These are phyloP conservation scores for Penstemon newberryi DNA, from an alignment of 257 asterid species.

Conservation along the genomic window DNA sequence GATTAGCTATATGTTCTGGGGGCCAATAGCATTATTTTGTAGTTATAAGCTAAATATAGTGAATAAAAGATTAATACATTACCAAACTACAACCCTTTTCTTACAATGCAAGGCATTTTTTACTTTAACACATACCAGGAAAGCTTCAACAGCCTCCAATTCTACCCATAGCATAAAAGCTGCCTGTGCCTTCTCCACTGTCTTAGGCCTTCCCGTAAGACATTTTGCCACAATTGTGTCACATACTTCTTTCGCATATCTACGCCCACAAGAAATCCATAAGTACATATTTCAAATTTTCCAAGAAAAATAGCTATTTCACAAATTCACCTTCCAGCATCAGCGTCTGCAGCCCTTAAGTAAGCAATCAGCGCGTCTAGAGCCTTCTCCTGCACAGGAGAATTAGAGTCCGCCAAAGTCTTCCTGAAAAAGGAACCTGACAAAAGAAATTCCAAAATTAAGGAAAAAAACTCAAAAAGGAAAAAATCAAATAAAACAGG, in stretches of 20 bases:
- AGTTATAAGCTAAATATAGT: background rate
- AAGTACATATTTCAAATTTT: conserved; percentile 3
- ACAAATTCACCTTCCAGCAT: conserved; percentile 72
- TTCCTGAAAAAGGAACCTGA: conserved; percentile 85
- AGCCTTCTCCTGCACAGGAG: conserved; percentile 99
- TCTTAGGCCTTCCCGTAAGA: conserved; percentile 92
- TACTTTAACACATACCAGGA: conserved; percentile 62
- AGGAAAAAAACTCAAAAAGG: conserved; percentile 12
- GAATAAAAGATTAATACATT: conserved; percentile 7
- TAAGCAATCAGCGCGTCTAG: conserved; percentile 91
- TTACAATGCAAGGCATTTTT: conserved; percentile 7
- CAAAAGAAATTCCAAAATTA: conserved; percentile 25
- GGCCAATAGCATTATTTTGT: background rate
- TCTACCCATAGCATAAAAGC: conserved; percentile 91
- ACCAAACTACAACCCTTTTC: background rate
- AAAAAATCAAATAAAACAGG: conserved; percentile 9
- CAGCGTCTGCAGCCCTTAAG: conserved; percentile 94
- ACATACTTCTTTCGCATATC: conserved; percentile 93
- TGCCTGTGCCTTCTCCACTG: conserved; percentile 94
- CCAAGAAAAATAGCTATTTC: background rate
- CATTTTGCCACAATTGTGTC: conserved; percentile 94
- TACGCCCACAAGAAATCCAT: conserved; percentile 24
- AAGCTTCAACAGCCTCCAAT: conserved; percentile 94
- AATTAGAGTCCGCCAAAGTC: conserved; percentile 83
- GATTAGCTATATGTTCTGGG: conserved; percentile 2